Evolutionary conservation across 441 rosid species (phyloP).

Genomic region (Erodium moschatum): DNA sequence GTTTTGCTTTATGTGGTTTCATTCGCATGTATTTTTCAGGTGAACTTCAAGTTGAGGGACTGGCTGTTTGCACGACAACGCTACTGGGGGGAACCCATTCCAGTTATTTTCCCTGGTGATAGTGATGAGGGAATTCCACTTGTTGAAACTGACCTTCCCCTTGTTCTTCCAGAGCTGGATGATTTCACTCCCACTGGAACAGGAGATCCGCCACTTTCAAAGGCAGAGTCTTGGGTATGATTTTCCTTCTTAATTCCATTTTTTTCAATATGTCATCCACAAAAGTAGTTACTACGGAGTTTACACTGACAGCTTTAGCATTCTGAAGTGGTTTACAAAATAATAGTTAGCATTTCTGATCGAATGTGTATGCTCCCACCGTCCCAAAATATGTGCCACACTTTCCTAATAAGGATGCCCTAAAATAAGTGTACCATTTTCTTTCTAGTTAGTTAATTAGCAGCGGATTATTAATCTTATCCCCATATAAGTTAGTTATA

Average conservation of each 20-base stretch:
- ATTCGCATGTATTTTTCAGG: slow-evolving; percentile 37
- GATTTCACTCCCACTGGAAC: slow-evolving; percentile 92
- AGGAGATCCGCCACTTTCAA: slow-evolving; percentile 88
- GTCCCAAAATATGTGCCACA: not conserved
- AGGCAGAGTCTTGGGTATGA: slow-evolving; percentile 75
- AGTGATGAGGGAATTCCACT: slow-evolving; percentile 59
- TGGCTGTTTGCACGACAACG: slow-evolving; percentile 99
- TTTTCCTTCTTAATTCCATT: slow-evolving; percentile 6
- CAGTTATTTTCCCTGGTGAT: slow-evolving; percentile 64
- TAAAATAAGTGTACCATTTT: not conserved
- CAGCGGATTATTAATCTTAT: not conserved
- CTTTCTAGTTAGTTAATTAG: not conserved
- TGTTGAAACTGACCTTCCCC: slow-evolving; percentile 72
- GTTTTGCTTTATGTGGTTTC: slow-evolving; percentile 4
- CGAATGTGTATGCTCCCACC: not conserved
- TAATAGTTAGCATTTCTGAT: not conserved
- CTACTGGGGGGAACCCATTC: slow-evolving; percentile 99
- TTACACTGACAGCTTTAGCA: not conserved
- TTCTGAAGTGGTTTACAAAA: not conserved
- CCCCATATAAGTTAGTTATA: not conserved
- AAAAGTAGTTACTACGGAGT: not conserved
- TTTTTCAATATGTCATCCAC: not conserved
- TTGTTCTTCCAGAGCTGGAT: slow-evolving; percentile 74
- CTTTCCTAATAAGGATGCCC: not conserved
- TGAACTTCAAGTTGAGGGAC: slow-evolving; percentile 86